These are phyloP conservation scores for Crithidia brevicula DNA, from an alignment of 208 protist species.

Conservation along the genomic window DNA sequence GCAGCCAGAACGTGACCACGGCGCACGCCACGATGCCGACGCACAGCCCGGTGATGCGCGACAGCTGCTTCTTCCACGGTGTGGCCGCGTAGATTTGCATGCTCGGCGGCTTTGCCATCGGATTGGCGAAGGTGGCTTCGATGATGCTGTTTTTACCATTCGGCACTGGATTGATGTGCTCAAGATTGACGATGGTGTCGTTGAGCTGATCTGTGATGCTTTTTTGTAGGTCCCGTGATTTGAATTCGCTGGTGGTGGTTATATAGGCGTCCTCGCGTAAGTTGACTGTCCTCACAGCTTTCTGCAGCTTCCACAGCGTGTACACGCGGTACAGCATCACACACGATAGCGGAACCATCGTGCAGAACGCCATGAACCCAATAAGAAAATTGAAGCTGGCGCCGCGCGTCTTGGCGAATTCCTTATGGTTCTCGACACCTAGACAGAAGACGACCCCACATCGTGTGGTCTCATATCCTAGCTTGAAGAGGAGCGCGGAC, in stretches of 20 bases:
- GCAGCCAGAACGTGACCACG: constrained; percentile 52
- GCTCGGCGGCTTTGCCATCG: constrained; percentile 1
- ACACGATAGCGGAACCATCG: constrained; percentile 32
- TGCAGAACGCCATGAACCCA: constrained; percentile 27
- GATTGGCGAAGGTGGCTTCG: background rate
- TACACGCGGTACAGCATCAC: constrained; percentile 18
- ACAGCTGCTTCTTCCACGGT: constrained; percentile 12
- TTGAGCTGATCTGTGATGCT: too few species aligned
- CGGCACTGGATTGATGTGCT: background rate
- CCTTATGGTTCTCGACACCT: constrained; percentile 16
- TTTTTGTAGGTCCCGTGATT: too few species aligned
- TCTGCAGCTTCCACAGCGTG: constrained; percentile 6
- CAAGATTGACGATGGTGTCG: background rate
- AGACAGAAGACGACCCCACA: constrained; percentile 47
- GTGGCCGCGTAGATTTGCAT: background rate
- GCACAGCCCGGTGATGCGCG: constrained; percentile 20
- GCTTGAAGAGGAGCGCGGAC: constrained; percentile 11
- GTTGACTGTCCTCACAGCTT: background rate
- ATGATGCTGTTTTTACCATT: background rate
- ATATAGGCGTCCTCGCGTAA: background rate
- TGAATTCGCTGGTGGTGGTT: background rate
- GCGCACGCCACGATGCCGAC: constrained; percentile 31
- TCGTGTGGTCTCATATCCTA: constrained; percentile 26
- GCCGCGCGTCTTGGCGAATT: constrained; percentile 15
- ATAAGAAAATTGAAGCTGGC: constrained; percentile 25